These are phyloP conservation scores for Solanum neorickii DNA, from an alignment of 257 asterid genomes.

Conservation along the genomic window DNA sequence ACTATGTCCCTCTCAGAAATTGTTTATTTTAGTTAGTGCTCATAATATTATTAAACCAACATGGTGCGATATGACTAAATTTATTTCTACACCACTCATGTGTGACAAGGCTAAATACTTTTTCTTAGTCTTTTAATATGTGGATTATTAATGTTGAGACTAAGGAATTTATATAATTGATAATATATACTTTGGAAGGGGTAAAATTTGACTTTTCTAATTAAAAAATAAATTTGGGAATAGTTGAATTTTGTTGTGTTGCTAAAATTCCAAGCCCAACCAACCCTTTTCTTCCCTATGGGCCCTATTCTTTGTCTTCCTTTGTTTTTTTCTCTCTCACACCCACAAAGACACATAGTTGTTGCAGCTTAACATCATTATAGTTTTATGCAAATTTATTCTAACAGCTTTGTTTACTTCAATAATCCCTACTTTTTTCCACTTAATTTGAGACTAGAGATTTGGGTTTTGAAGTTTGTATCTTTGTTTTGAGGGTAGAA, in stretches of 20 bases:
- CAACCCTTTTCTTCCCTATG: neutral
- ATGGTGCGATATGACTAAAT: neutral
- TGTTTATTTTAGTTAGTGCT: neutral
- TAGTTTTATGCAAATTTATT: constrained; percentile 10
- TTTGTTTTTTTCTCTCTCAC: neutral
- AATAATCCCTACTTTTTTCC: constrained; percentile 1
- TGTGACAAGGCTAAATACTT: neutral
- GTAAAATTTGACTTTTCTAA: neutral
- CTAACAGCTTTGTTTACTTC: neutral
- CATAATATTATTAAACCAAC: neutral
- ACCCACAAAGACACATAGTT: neutral
- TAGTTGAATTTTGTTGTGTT: neutral
- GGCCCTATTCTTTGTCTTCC: neutral
- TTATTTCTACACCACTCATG: neutral
- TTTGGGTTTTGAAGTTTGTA: constrained; percentile 5
- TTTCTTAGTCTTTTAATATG: neutral
- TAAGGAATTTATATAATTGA: neutral
- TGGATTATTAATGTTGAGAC: neutral
- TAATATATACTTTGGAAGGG: neutral
- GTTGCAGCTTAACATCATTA: constrained; percentile 19
- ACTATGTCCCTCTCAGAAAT: neutral
- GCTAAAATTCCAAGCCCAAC: neutral
- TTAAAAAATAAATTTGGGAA: neutral
- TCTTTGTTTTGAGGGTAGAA: constrained; percentile 20
- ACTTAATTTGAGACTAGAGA: constrained; percentile 3